These are phyloP conservation scores for Calonectria pseudoturangicola DNA, from an alignment of 2,329 filamentous ascomycete species.

Conservation along the genomic window DNA sequence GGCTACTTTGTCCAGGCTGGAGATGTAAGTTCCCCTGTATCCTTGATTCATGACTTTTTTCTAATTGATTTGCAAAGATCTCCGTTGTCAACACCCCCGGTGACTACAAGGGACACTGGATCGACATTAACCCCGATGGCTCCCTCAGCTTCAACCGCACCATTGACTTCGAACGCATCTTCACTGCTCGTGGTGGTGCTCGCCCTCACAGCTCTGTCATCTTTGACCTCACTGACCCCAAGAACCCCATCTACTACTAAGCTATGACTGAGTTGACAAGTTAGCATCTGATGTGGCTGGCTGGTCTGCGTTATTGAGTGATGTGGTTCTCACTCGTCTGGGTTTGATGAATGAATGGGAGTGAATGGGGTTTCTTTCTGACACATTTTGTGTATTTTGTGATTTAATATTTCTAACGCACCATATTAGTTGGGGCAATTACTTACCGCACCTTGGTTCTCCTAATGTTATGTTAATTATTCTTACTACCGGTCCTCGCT, in stretches of 20 bases:
- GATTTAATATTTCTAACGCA: conserved; percentile 1
- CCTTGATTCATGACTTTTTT: neutral
- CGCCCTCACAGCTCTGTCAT: conserved; percentile 75
- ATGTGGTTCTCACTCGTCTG: neutral
- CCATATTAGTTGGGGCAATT: neutral
- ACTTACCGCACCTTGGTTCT: conserved; percentile 18
- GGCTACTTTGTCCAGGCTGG: conserved; percentile 80
- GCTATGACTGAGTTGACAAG: neutral
- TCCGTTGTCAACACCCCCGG: conserved; percentile 76
- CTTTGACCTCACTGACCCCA: conserved; percentile 73
- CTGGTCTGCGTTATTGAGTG: neutral
- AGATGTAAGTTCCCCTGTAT: conserved; percentile 58
- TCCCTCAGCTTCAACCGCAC: conserved; percentile 75
- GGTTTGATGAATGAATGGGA: conserved; percentile 13
- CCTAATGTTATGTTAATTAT: conserved; percentile 15
- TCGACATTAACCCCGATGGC: conserved; percentile 74
- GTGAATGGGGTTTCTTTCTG: conserved; percentile 1
- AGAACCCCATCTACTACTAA: conserved; percentile 70
- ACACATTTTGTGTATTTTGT: neutral
- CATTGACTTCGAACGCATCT: conserved; percentile 74
- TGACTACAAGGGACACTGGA: conserved; percentile 78
- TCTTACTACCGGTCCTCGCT: neutral
- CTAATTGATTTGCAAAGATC: conserved; percentile 60
- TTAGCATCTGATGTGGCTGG: neutral
- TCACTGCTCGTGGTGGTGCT: conserved; percentile 72